Evolutionary conservation across 345 rosid species (phyloP).

Genomic region (Eucalyptus caleyi): DNA sequence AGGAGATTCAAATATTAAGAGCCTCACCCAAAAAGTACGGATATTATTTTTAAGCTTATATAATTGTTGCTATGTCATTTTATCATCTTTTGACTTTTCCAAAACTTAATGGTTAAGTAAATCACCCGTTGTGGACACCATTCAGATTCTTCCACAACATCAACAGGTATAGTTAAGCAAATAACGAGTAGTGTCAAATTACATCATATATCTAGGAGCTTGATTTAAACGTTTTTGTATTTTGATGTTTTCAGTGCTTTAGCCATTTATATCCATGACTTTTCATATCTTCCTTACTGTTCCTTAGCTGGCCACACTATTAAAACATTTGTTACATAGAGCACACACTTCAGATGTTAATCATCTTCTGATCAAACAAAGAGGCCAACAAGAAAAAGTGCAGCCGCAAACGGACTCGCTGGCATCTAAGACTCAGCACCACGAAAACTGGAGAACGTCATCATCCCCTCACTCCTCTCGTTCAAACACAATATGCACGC

Average conservation of each 20-base stretch:
- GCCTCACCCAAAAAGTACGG: neutral
- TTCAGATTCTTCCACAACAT: slow-evolving; percentile 87
- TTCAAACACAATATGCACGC: too few species aligned
- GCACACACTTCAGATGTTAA: neutral
- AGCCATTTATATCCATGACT: neutral
- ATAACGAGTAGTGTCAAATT: neutral
- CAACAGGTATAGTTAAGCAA: slow-evolving; percentile 43
- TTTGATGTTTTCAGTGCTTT: neutral
- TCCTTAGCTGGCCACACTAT: too few species aligned
- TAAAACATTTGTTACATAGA: neutral
- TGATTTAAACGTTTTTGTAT: neutral
- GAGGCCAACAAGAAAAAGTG: neutral
- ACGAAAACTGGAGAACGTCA: too few species aligned
- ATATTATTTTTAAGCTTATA: too few species aligned
- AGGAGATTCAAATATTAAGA: too few species aligned
- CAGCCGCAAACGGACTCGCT: too few species aligned
- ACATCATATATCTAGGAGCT: neutral
- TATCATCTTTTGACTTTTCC: neutral
- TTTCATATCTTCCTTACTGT: too few species aligned
- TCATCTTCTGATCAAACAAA: neutral
- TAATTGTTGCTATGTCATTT: neutral
- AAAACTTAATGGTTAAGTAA: neutral
- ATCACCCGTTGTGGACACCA: slow-evolving; percentile 34
- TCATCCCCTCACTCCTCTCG: too few species aligned
- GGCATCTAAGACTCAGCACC: too few species aligned